Evolutionary conservation across 2,329 filamentous ascomycete genomes (phyloP), one percentile per base, ranked within the genome.

Genomic region (Parastagonospora nodorum): DNA sequence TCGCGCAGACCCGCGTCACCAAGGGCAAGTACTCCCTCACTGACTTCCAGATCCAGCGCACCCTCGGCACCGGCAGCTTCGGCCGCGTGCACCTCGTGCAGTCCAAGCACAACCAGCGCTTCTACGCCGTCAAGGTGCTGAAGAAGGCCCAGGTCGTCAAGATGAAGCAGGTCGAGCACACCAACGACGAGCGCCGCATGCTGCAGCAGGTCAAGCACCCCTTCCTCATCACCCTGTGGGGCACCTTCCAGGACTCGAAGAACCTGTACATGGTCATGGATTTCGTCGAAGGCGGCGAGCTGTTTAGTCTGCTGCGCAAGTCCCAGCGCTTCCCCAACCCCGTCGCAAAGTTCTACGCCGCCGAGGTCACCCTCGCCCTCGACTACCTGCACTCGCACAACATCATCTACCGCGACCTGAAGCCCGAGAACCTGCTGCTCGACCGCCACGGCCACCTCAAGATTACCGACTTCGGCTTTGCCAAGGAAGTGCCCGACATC

Each of bases 261-360:
- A 97, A 97, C 73, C 80, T 99, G 31, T 99, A 99, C 83, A 99
- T 99, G 94, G 94, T 99, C 67, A 99, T 99, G 94, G 94, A 99
- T 75, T 99, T 99, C 79, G 93, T 99, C 46, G 94, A 99, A 77
- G 94, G 94, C 63, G 94, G 94, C 68, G 94, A 99, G 80, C 82
- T 99, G 47, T 99, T 99, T 75, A 97, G 93, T 62, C 77, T 99
- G 66, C 80, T 99, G 66, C 84, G 94, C 66, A 97, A 99, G 77
- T 97, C 93, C 50, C 87, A 99, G 94, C 90, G 94, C 57, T 99
- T 99, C 74, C 94, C 94, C 8, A 99, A 99, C 67, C 94, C 94
- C 5, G 94, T 99, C 48, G 94, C 94, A 70, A 99, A 99, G 75
- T 99, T 99, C 78, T 99, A 99, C 74, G 94, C 94, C 30, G 94